Conservation (phyloP, 2,329 filamentous ascomycete species). For the Allantophomopsis lycopodina region DNA sequence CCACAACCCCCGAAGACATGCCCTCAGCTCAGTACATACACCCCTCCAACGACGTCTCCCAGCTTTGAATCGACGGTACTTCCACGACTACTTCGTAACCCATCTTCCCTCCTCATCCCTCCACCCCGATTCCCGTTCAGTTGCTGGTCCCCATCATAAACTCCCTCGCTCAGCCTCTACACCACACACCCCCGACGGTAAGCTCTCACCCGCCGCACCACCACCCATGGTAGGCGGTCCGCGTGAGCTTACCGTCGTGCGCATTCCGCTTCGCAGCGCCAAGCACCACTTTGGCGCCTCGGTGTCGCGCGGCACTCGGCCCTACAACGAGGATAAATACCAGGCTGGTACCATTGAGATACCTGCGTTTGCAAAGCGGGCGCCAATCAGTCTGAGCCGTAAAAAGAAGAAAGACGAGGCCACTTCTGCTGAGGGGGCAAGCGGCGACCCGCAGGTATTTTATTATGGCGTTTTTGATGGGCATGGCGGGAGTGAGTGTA, state of each 20-base stretch:
- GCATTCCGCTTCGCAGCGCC: constrained; percentile 82
- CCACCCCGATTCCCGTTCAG: constrained; percentile 65
- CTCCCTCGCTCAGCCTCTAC: constrained; percentile 74
- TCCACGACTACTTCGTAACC: constrained; percentile 96
- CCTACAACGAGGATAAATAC: constrained; percentile 87
- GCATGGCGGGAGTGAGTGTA: constrained; percentile 82
- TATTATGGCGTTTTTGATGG: constrained; percentile 97
- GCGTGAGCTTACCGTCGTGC: constrained; percentile 81
- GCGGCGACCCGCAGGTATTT: constrained; percentile 89
- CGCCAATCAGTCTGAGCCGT: constrained; percentile 44
- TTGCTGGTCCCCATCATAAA: constrained; percentile 61
- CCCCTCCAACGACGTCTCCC: not conserved
- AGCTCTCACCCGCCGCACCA: constrained; percentile 41
- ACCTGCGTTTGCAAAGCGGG: constrained; percentile 79
- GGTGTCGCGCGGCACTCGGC: constrained; percentile 66
- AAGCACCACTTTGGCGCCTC: constrained; percentile 91
- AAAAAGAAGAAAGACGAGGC: constrained; percentile 23
- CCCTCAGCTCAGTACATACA: not conserved
- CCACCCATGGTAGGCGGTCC: constrained; percentile 43
- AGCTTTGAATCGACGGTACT: constrained; percentile 22
- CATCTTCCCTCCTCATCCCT: constrained; percentile 87
- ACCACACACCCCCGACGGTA: constrained; percentile 50
- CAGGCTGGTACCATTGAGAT: constrained; percentile 90
- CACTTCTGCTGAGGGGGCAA: constrained; percentile 60
- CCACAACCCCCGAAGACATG: not conserved